Conservation (phyloP, 1,284 basidiomycete species). For the Ustilago curta region DNA sequence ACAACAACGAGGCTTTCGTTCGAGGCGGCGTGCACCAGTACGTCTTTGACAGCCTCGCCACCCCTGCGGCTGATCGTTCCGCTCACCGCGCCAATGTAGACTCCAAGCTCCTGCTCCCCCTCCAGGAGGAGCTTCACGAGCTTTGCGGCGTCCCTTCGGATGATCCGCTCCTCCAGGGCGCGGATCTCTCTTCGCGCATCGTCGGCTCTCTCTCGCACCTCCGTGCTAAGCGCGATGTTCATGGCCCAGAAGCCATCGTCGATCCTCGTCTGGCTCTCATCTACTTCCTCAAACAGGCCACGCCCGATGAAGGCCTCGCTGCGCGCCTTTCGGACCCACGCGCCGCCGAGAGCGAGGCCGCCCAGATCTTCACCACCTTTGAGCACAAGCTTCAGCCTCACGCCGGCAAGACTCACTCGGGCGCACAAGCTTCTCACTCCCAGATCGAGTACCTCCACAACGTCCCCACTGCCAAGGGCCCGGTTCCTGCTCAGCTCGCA, state of each 20-base stretch:
- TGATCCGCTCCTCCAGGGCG: conserved; percentile 55
- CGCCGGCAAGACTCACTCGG: conserved; percentile 46
- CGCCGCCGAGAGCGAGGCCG: conserved; percentile 37
- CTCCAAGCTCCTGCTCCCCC: conserved; percentile 24
- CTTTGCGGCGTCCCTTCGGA: conserved; percentile 53
- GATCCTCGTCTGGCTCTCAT: conserved; percentile 57
- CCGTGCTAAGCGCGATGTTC: conserved; percentile 27
- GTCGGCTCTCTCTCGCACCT: conserved; percentile 40
- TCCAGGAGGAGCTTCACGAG: conserved; percentile 58
- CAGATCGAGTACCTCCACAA: conserved; percentile 56
- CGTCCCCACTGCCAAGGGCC: conserved; percentile 58
- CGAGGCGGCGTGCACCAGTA: conserved; percentile 45
- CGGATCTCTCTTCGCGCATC: conserved; percentile 49
- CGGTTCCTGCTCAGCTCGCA: conserved; percentile 56
- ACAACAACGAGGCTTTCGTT: conserved; percentile 37
- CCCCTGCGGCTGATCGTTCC: conserved; percentile 10
- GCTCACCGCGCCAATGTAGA: conserved; percentile 33
- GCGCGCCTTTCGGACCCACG: conserved; percentile 41
- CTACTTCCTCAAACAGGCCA: conserved; percentile 56
- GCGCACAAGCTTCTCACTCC: conserved; percentile 35
- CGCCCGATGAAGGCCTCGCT: conserved; percentile 48
- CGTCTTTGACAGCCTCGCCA: conserved; percentile 46
- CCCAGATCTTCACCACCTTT: conserved; percentile 52
- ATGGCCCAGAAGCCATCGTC: conserved; percentile 42
- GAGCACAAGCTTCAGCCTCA: conserved; percentile 56